Base-by-base conservation (phyloP, 129 eudicot species). In the Tagetes erecta region DNA sequence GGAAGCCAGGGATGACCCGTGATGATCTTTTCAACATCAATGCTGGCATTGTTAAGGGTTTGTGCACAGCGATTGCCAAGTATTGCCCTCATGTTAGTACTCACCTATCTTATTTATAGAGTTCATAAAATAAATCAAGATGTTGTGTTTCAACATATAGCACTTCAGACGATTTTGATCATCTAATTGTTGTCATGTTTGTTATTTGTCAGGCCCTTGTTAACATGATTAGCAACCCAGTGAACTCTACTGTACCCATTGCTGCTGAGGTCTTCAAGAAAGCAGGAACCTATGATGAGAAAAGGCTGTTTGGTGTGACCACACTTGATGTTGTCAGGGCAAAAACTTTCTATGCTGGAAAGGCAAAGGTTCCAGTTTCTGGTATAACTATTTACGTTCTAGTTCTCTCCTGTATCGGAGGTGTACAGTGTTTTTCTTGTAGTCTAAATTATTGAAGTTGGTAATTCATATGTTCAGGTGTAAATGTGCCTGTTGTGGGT, bases 1-100 rank as follows among this genome's bases (percentile, higher is more conserved):
- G 99, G 82, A 95, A 95, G 84, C 99, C 99, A 1, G 99, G 99
- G 72, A 95, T 95, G 99, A 95, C 99, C 10, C 92, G 99, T 76
- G 99, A 95, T 67, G 99, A 95, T 70, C 99, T 95, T 72, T 95
- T 95, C 84, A 91, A 91, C 87, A 95, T 95, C 71, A 95, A 95
- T 81, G 99, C 99, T 37, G 97, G 99, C 68, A 95, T 95, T 75
- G 99, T 95, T 27, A 88, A 91, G 64, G 76, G 82, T 74, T 83
- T 95, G 14, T 80, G 90, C 82, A 78, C 86, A 27, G 97, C 95
- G 65, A 91, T 95, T 66, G 82, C 99, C 70, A 88, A 88, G 83
- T 89, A 95, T 51, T 91, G 97, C 83, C 99, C 99, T 68, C 75
- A 91, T 71, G 99, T 91, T 73, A 78, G 89, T 80, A 36, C 20